phyloP scores from a whole-genome alignment of 2,329 filamentous ascomycete species.

The Fusarium sp. region DNA sequence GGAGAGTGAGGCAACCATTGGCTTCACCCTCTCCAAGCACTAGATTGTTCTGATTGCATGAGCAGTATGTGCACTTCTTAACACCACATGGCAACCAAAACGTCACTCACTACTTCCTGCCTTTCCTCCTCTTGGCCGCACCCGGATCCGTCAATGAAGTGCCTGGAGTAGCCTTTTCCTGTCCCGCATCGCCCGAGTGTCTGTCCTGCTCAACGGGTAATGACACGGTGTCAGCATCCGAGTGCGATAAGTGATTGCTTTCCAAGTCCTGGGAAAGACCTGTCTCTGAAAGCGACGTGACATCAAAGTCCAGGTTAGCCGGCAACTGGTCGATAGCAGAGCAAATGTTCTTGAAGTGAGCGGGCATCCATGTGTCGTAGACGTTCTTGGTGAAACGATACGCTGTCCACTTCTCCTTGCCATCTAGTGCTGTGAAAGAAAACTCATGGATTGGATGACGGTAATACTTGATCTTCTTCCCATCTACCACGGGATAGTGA shows the following conservation, averaged over 20 bases:
- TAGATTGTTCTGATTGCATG: too few species aligned
- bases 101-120: background rate
- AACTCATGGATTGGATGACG: conserved; percentile 53
- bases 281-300: background rate
- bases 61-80: too few species aligned
- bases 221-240: background rate
- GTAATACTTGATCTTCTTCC: conserved; percentile 51
- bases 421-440: conserved; percentile 42
- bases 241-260: conserved; percentile 2
- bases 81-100: too few species aligned
- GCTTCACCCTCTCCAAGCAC: too few species aligned
- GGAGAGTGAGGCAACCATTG: too few species aligned
- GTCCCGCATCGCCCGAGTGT: background rate
- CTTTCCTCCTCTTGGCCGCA: background rate
- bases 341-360: conserved; percentile 18
- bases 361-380: conserved; percentile 12
- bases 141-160: background rate
- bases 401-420: conserved; percentile 17
- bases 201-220: background rate
- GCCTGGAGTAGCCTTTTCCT: background rate
- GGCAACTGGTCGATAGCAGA: conserved; percentile 24
- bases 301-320: conserved; percentile 11
- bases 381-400: conserved; percentile 18
- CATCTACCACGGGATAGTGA: conserved; percentile 55
- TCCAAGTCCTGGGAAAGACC: conserved; percentile 7